Evolutionary conservation across 495 filamentous ascomycete genomes (phyloP), one percentile per base, ranked within the genome.

Genomic region (Aeminium ludgeri): DNA sequence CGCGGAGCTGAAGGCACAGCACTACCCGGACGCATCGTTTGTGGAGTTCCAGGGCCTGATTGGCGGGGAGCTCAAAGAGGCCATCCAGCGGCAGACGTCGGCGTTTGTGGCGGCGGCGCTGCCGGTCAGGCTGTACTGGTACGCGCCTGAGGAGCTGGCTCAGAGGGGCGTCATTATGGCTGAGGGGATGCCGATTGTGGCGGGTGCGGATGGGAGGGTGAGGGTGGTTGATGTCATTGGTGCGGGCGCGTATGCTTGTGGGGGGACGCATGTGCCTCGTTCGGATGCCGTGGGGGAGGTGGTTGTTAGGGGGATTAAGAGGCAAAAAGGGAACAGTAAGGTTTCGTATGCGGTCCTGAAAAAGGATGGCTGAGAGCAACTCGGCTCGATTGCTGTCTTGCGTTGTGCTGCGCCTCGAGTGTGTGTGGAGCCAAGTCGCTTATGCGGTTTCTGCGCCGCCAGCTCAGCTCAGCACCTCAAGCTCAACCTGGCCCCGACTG

Each of bases 1-100:
- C 34, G 65, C 68, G 41, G 73, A 76, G 46, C 48, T 69, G 6
- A 76, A 76, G 50, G 73, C 73, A 11, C 69, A 65, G 1, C 73
- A 76, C 48, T 72, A 67, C 43, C 73, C 72, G 0, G 72, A 72
- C 38, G 64, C 63, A 0, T 70, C 73, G 6, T 50, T 62, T 0
- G 68, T 65, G 41, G 70, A 74, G 54, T 76, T 78, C 46, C 56
- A 59, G 35, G 73, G 73, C 10, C 44, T 65, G 1, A 75, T 78
- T 30, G 70, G 70, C 11, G 67, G 68, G 6, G 68, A 67, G 44
- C 66, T 61, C 55, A 74, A 73, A 50, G 67, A 59, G 10, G 41
- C 57, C 0, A 76, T 78, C 42, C 70, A 76, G 57, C 45, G 43
- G 2, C 61, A 60, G 20, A 42, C 68, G 20, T 61, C 73, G 41